Conservation (phyloP, 164 flowering plant species). For the Saururus chinensis region DNA sequence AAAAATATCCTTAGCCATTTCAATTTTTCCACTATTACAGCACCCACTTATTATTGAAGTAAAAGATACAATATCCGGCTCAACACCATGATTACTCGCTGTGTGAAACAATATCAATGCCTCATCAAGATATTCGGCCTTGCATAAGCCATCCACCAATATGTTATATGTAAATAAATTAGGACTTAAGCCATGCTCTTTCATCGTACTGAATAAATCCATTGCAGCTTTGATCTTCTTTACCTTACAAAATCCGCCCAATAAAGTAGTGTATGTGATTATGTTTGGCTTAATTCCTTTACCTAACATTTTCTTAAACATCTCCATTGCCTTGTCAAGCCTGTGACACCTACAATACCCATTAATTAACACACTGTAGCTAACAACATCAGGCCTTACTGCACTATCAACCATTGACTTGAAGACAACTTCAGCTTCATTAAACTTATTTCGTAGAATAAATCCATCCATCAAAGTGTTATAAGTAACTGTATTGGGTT, state of each 20-base stretch:
- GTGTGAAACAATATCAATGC: constrained; percentile 26
- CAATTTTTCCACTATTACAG: too few relatives aligned
- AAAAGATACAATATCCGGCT: too few relatives aligned
- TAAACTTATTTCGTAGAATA: constrained; percentile 44
- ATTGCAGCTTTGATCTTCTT: constrained; percentile 75
- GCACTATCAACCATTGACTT: constrained; percentile 55
- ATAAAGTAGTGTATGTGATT: constrained; percentile 77
- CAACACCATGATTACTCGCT: too few relatives aligned
- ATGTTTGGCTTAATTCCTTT: constrained; percentile 74
- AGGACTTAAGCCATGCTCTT: constrained; percentile 52
- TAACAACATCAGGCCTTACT: constrained; percentile 57
- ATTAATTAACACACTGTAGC: constrained; percentile 68
- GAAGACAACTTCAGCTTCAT: constrained; percentile 59
- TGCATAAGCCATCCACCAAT: constrained; percentile 75
- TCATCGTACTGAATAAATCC: constrained; percentile 48
- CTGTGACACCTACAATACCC: constrained; percentile 67
- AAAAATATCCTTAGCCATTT: constrained; percentile 13
- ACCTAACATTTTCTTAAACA: constrained; percentile 69
- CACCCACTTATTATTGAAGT: too few relatives aligned
- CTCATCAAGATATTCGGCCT: constrained; percentile 41
- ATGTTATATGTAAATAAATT: constrained; percentile 50
- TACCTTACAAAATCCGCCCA: constrained; percentile 70
- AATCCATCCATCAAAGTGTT: constrained; percentile 74
- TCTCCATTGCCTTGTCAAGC: constrained; percentile 35
- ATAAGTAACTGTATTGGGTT: constrained; percentile 56